phyloP scores from a whole-genome alignment of 2,329 filamentous ascomycete genomes.

The Tolypocladium guangdongense region DNA sequence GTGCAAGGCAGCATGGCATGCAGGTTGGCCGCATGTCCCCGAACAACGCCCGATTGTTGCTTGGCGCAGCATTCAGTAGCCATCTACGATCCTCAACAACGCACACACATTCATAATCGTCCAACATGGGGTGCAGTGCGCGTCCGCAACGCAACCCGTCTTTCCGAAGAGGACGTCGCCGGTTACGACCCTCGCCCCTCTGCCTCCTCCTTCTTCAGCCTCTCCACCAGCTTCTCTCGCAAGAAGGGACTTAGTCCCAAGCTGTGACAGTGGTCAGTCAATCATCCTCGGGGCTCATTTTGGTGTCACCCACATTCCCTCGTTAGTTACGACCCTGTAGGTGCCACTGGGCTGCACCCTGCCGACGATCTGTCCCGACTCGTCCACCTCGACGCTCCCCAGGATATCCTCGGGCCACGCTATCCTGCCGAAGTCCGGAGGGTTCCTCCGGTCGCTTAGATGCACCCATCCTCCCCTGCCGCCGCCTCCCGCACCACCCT shows the following conservation, averaged over 20 bases:
- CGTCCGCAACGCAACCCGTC: not conserved
- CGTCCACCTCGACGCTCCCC: constrained; percentile 55
- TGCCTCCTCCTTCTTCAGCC: constrained; percentile 39
- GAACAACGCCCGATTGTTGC: not conserved
- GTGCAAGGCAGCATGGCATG: not conserved
- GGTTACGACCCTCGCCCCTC: constrained; percentile 20
- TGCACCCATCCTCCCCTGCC: constrained; percentile 54
- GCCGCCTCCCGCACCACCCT: constrained; percentile 50
- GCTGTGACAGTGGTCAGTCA: constrained; percentile 12
- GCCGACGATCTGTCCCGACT: constrained; percentile 43
- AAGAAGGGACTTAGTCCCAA: constrained; percentile 31
- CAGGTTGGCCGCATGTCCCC: not conserved
- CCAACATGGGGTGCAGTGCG: not conserved
- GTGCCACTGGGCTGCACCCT: constrained; percentile 50
- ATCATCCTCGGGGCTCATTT: constrained; percentile 2
- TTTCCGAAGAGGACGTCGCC: constrained; percentile 6
- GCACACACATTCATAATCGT: not conserved
- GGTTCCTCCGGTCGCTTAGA: constrained; percentile 51
- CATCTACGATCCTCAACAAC: not conserved
- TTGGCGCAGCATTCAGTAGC: not conserved
- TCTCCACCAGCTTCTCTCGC: constrained; percentile 40
- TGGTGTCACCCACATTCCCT: constrained; percentile 49
- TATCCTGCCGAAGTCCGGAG: constrained; percentile 56
- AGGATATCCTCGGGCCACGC: constrained; percentile 61
- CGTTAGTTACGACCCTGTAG: constrained; percentile 52